Base-by-base conservation (phyloP, 768 basidiomycete species). In the Lactarius quietus region DNA sequence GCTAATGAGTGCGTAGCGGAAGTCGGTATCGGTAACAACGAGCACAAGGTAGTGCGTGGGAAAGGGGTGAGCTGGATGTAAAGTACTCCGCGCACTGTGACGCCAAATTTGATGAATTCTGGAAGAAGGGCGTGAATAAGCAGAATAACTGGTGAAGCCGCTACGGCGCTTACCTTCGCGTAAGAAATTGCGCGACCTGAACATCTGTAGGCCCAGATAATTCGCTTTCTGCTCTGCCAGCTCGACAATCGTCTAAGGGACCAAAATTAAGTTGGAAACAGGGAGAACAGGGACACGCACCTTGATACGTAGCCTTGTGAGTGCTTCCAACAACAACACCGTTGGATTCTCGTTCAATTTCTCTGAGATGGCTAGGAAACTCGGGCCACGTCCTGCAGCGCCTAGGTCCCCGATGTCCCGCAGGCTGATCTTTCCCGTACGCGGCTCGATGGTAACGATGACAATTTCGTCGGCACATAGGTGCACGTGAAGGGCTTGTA, bases 1-100 rank as follows among this genome's bases (percentile, higher is more conserved):
- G 9, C 85, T 86, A 59, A 96, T 88, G 43, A 96, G 80, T 8
- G 93, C 95, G 72, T 89, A 95, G 55, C 86, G 85, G 71, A 93
- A 88, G 59, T 87, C 84, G 54, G 86, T 81, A 64, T 93, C 89
- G 0, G 86, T 86, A 67, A 94, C 84, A 48, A 93, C 87, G 29
- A 95, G 82, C 14, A 93, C 91, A 45, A 97, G 85, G 73, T 93
- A 94, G 73, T 95, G 90, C 53, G 78, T 82, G 89, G 87, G 72
- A 92, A 93, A 64, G 84, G 89, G 48, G 86, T 73, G 9, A 95
- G 81, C 70, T 90, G 88, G 66, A 95, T 88, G 74, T 87, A 94
- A 29, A 95, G 79, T 52, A 76, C 83, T 43, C 83, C 84, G 54
- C 85, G 84, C 26, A 82, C 80, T 17, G 82, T 74, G 1, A 83